These are phyloP conservation scores for Physcomitrium patens DNA, from an alignment of 225 moss, liverwort and hornwort genomes.

Conservation along the genomic window DNA sequence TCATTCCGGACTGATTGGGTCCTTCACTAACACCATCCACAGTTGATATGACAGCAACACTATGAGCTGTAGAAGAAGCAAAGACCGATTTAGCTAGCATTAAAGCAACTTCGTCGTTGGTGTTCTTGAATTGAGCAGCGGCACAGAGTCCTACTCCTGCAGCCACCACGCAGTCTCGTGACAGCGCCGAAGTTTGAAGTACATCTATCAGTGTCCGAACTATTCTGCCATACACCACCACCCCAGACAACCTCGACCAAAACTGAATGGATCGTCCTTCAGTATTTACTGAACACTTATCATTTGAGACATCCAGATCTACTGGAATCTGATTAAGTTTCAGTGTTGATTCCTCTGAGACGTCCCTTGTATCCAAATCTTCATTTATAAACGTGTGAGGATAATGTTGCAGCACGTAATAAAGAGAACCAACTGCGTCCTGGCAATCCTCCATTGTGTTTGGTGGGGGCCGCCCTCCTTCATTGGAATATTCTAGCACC, in stretches of 20 bases:
- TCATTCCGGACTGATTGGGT: conserved; percentile 48
- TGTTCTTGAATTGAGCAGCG: conserved; percentile 69
- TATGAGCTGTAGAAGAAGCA: conserved; percentile 35
- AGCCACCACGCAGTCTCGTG: conserved; percentile 94
- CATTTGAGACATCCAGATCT: conserved; percentile 21
- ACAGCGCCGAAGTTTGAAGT: conserved; percentile 80
- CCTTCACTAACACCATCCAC: conserved; percentile 46
- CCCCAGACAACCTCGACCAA: conserved; percentile 40
- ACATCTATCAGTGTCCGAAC: conserved; percentile 71
- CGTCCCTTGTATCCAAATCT: conserved; percentile 11
- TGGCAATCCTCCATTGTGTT: conserved; percentile 95
- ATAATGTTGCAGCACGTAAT: conserved; percentile 86
- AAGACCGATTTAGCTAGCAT: conserved; percentile 68
- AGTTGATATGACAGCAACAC: conserved; percentile 43
- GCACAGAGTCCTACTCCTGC: conserved; percentile 94
- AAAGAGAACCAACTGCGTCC: conserved; percentile 91
- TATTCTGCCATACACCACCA: conserved; percentile 55
- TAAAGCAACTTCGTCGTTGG: conserved; percentile 65
- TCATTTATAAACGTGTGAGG: conserved; percentile 48
- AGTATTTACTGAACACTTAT: not conserved
- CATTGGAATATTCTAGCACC: conserved; percentile 77
- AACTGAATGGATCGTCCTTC: conserved; percentile 25
- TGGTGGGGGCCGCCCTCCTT: conserved; percentile 88
- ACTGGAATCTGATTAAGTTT: conserved; percentile 8
- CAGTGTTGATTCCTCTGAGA: not conserved